Conservation (phyloP, 306 rosid species). For the Acacia crassicarpa region DNA sequence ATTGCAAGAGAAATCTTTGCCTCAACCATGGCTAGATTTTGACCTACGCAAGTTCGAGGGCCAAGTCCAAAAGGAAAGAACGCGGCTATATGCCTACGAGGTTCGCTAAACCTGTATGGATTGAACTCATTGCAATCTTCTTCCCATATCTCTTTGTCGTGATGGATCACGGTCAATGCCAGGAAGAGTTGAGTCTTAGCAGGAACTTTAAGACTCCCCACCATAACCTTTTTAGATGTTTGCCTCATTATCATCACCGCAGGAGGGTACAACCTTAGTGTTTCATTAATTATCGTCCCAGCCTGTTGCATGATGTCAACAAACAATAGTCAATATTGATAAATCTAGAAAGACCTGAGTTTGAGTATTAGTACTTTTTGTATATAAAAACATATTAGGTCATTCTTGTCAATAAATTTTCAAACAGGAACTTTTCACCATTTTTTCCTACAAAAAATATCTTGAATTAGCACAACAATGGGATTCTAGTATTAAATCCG, state of each 20-base stretch:
- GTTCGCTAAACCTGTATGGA: constrained; percentile 59
- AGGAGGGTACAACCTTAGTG: constrained; percentile 72
- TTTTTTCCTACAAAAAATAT: no score
- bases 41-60: constrained; percentile 63
- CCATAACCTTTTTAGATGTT: constrained; percentile 44
- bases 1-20: constrained; percentile 48
- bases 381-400: no score
- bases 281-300: constrained; percentile 63
- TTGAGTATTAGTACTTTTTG: no score
- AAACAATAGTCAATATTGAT: constrained; percentile 18
- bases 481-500: neutral
- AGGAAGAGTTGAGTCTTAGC: constrained; percentile 53
- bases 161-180: constrained; percentile 61
- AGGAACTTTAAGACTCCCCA: constrained; percentile 59
- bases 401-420: no score
- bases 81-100: constrained; percentile 59
- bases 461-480: neutral
- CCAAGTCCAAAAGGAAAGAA: constrained; percentile 68
- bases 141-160: constrained; percentile 67
- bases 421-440: no score
- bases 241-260: constrained; percentile 49
- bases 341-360: no score
- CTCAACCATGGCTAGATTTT: constrained; percentile 63
- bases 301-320: constrained; percentile 42
- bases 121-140: constrained; percentile 66